A percentile compares a stretch with the other conserved stretches of the same genome.
Evolutionary conservation across 129 eudicot genomes (phyloP).

Genomic region (Silybum marianum): DNA sequence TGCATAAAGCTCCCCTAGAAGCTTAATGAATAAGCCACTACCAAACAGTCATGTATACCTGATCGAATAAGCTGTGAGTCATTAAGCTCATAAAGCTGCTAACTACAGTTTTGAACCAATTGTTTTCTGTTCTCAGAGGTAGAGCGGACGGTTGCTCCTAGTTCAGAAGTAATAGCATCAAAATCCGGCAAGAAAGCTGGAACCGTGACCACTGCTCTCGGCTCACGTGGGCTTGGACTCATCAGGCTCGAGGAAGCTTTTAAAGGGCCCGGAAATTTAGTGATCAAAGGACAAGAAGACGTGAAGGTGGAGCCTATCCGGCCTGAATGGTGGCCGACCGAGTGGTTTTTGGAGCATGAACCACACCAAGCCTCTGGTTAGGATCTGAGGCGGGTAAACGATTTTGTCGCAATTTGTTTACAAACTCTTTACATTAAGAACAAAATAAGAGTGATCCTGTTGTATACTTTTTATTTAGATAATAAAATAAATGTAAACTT

Average conservation of each 20-base stretch:
- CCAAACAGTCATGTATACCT: too few relatives aligned
- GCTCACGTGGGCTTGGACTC: conserved; percentile 75
- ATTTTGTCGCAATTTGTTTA: conserved; percentile 3
- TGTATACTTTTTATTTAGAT: conserved; percentile 20
- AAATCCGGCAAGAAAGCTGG: conserved; percentile 76
- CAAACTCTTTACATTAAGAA: neutral
- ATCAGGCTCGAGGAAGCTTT: conserved; percentile 84
- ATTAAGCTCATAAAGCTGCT: too few relatives aligned
- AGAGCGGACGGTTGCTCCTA: conserved; percentile 62
- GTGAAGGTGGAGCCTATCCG: conserved; percentile 62
- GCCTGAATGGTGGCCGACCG: conserved; percentile 93
- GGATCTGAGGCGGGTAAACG: conserved; percentile 6
- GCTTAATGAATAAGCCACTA: too few relatives aligned
- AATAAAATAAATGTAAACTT: too few relatives aligned
- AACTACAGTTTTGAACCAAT: too few relatives aligned
- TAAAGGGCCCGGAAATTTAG: conserved; percentile 47
- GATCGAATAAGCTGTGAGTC: too few relatives aligned
- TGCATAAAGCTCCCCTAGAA: too few relatives aligned
- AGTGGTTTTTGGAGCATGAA: conserved; percentile 63
- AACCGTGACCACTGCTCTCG: conserved; percentile 71
- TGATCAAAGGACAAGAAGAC: conserved; percentile 73
- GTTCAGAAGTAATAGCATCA: conserved; percentile 51
- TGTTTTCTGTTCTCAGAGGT: conserved; percentile 44
- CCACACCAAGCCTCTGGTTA: conserved; percentile 50
- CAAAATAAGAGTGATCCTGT: neutral